Conservation (phyloP, 2,329 filamentous ascomycete species). For the Diaporthe vaccinii region DNA sequence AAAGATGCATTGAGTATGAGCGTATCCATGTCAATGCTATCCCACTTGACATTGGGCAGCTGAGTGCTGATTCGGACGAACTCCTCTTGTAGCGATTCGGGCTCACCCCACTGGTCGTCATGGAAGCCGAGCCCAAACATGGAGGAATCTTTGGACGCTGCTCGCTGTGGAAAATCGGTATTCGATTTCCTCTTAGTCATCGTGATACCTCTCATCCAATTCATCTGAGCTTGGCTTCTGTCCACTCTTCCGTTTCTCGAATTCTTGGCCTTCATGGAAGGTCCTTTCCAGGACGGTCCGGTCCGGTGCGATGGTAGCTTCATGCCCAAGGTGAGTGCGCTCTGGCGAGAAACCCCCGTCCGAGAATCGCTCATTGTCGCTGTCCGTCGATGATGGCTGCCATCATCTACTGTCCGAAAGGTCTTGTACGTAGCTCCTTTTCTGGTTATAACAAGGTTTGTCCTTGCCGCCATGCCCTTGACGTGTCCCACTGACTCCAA, state of each 20-base stretch:
- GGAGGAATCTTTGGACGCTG: slow-evolving; percentile 65
- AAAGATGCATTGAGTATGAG: slow-evolving; percentile 71
- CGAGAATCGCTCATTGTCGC: slow-evolving; percentile 74
- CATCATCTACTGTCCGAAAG: slow-evolving; percentile 80
- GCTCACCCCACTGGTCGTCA: slow-evolving; percentile 71
- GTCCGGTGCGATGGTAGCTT: slow-evolving; percentile 54
- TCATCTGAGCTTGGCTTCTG: slow-evolving; percentile 69
- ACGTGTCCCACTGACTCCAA: slow-evolving; percentile 79
- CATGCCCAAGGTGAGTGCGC: slow-evolving; percentile 53
- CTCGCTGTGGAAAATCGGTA: slow-evolving; percentile 60
- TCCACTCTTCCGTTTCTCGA: slow-evolving; percentile 57
- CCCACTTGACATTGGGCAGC: slow-evolving; percentile 74
- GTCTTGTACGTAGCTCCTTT: slow-evolving; percentile 88
- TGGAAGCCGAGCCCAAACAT: slow-evolving; percentile 66
- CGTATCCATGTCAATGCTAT: slow-evolving; percentile 74
- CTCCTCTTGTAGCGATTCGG: slow-evolving; percentile 75
- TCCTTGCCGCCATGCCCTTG: slow-evolving; percentile 75
- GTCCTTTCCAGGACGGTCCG: slow-evolving; percentile 64
- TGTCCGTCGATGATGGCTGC: slow-evolving; percentile 68
- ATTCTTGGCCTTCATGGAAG: slow-evolving; percentile 71
- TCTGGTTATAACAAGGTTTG: slow-evolving; percentile 80
- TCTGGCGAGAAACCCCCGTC: slow-evolving; percentile 58
- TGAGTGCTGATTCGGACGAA: slow-evolving; percentile 73
- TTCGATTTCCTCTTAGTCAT: slow-evolving; percentile 69
- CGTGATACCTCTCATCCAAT: slow-evolving; percentile 78